phyloP scores from a whole-genome alignment of 2,329 filamentous ascomycete species.

The Blastomyces parvus region DNA sequence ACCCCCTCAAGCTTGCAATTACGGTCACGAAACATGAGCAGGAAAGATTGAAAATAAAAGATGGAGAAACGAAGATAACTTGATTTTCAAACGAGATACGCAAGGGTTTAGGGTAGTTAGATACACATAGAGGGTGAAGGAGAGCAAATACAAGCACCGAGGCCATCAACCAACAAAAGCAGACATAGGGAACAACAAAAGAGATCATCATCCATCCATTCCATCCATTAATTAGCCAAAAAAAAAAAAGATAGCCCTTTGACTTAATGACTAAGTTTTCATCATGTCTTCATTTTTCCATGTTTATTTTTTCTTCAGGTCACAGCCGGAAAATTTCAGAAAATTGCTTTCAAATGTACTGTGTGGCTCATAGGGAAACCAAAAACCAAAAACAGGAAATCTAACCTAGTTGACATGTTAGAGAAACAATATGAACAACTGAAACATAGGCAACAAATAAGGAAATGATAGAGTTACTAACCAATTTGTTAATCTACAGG shows the following conservation, averaged over 20 bases:
- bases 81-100: background rate
- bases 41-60: background rate
- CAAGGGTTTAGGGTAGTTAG: background rate
- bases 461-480: background rate
- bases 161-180: background rate
- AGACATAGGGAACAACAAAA: conserved; percentile 4
- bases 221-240: conserved; percentile 10
- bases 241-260: background rate
- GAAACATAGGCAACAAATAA: background rate
- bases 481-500: conserved; percentile 40
- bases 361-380: background rate
- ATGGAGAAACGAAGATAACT: background rate
- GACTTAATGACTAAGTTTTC: background rate
- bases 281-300: background rate
- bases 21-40: background rate
- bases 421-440: background rate
- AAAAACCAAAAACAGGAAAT: background rate
- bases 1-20: background rate
- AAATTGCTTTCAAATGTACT: background rate
- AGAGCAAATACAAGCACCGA: background rate
- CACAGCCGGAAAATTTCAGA: background rate
- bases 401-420: background rate
- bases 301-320: background rate
- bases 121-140: conserved; percentile 7
- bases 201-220: conserved; percentile 7